phyloP scores from a whole-genome alignment of 2,329 filamentous ascomycete genomes.

The Diaporthe sp. region DNA sequence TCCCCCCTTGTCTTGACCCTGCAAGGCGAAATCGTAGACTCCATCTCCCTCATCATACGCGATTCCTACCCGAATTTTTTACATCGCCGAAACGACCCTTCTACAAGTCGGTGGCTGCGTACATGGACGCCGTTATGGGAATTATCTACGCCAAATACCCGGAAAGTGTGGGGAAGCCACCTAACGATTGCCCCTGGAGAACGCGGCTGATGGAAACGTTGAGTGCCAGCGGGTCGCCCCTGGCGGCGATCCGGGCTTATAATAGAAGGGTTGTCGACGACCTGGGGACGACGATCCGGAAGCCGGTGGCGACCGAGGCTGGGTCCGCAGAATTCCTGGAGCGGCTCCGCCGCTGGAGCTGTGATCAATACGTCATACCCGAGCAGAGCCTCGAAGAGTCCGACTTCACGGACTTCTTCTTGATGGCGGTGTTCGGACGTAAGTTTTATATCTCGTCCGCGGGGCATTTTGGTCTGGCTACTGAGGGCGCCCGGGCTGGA shows the following conservation, averaged over 20 bases:
- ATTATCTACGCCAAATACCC: background rate
- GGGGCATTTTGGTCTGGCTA: background rate
- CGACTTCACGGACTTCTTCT: background rate
- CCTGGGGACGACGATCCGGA: background rate
- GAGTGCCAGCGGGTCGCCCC: background rate
- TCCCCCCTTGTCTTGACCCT: background rate
- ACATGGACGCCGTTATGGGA: background rate
- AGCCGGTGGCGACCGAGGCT: background rate
- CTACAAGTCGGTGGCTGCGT: background rate
- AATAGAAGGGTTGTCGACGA: background rate
- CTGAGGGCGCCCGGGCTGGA: background rate
- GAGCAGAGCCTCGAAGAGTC: background rate
- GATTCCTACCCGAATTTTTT: background rate
- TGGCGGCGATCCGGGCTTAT: background rate
- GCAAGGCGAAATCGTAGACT: background rate
- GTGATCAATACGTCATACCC: background rate
- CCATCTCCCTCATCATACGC: background rate
- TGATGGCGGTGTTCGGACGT: background rate
- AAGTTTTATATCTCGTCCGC: slow-evolving; percentile 11
- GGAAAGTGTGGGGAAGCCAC: background rate
- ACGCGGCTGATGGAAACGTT: background rate
- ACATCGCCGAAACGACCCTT: background rate
- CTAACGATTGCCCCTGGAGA: background rate
- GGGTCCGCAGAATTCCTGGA: background rate
- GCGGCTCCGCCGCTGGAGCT: background rate